Base-by-base conservation (phyloP, 306 rosid species). In the Malus sylvestris region DNA sequence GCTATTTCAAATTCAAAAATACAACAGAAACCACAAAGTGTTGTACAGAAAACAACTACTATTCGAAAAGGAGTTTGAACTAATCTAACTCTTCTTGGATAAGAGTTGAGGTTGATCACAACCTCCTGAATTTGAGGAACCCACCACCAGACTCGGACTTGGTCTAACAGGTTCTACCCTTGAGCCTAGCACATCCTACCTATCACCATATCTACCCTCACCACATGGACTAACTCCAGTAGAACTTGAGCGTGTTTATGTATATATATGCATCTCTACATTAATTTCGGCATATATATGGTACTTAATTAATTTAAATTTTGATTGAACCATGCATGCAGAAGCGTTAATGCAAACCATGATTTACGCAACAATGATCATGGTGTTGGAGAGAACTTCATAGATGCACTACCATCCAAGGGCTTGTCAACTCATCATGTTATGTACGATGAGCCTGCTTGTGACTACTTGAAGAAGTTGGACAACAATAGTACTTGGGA, bases 381-480 rank as follows among this genome's bases (percentile, higher is more conserved):
- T 74, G 93, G 86, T 53, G 84, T 79, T 16, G 91, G 92, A 82
- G 91, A 84, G 74, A 91, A 90, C 10, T 90, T 88, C 70, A 80
- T 84, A 4, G 96, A 85, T 57, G 87, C 87, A 74, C 72, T 93
- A 12, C 81, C 98, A 55, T 86, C 93, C 6, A 93, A 89, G 69
- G 80, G 76, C 86, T 78, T 87, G 83, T 42, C 85, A 67, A 82
- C 55, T 59, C 27, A 67, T 23, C 40, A 64, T 20, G 77, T 57
- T 12, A 82, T 88, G 87, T 86, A 80, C 72, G 93, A 81, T 73
- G 96, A 88, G 65, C 89, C 91, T 44, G 91, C 97, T 8, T 91
- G 96, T 55, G 86, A 94, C 62, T 92, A 91, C 85, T 82, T 94
- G 86, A 94, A 89, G 85, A 92, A 90, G 82, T 79, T 94, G 65